A percentile compares a stretch with the other conserved stretches of the same genome.
Conservation (phyloP, 345 rosid species). For the Populus deltoides region DNA sequence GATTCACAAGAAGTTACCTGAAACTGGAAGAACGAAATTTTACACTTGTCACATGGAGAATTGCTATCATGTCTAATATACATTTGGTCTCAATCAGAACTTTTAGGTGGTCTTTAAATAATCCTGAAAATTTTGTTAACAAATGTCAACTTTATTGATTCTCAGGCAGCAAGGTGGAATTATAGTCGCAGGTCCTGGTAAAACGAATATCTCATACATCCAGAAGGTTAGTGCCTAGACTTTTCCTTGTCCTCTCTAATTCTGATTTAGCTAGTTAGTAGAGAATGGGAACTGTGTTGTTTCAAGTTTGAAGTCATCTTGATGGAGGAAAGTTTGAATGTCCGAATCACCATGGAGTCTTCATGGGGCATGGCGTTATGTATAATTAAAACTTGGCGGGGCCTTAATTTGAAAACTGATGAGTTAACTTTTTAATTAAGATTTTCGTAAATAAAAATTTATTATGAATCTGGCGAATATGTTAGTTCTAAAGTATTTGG, state of each 20-base stretch:
- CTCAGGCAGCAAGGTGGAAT: conserved; percentile 95
- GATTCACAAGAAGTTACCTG: neutral
- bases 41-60: neutral
- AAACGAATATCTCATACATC: conserved; percentile 67
- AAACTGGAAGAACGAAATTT: neutral
- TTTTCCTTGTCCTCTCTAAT: neutral
- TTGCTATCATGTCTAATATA: neutral
- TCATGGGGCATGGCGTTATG: neutral
- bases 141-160: conserved; percentile 12
- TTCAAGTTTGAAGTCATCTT: neutral
- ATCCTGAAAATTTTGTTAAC: neutral
- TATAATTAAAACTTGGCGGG: neutral
- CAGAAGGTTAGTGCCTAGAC: conserved; percentile 53
- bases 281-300: neutral
- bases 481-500: too few relatives aligned
- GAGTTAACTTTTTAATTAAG: too few relatives aligned
- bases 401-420: neutral
- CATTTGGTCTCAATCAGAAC: neutral
- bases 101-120: neutral
- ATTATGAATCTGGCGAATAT: too few relatives aligned
- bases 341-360: neutral
- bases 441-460: too few relatives aligned
- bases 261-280: neutral
- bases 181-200: conserved; percentile 88
- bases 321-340: too few relatives aligned